Evolutionary conservation across 2,329 filamentous ascomycete species (phyloP).

Genomic region (Akanthomyces muscarius): DNA sequence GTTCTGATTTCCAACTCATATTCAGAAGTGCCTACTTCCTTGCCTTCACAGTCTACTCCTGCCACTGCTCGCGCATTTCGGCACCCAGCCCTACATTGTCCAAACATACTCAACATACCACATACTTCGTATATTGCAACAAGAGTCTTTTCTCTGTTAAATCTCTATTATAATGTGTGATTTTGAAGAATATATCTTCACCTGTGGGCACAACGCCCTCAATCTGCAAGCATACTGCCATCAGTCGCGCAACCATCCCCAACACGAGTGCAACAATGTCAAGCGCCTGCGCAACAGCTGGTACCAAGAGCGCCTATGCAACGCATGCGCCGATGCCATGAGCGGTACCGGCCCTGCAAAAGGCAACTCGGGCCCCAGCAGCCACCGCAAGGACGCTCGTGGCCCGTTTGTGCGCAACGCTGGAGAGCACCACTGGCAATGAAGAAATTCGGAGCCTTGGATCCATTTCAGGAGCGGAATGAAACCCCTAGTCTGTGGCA

Average conservation of each 20-base stretch:
- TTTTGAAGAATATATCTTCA: constrained; percentile 65
- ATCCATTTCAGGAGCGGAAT: background rate
- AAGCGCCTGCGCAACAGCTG: constrained; percentile 61
- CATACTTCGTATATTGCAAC: background rate
- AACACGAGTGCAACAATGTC: constrained; percentile 65
- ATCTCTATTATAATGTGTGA: constrained; percentile 51
- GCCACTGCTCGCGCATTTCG: background rate
- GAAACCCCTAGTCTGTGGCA: too few species aligned
- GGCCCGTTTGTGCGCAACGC: background rate
- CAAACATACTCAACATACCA: background rate
- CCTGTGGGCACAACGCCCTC: constrained; percentile 57
- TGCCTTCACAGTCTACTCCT: background rate
- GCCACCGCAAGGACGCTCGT: background rate
- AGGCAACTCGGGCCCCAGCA: background rate
- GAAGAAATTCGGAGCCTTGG: background rate
- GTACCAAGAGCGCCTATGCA: constrained; percentile 38
- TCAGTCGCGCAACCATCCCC: constrained; percentile 67
- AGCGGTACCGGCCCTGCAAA: background rate
- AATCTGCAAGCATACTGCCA: constrained; percentile 69
- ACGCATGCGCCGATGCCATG: background rate
- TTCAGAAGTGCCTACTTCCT: background rate
- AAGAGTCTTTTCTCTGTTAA: background rate
- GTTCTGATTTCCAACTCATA: background rate
- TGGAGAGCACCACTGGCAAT: background rate
- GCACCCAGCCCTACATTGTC: background rate